Evolutionary conservation across 768 basidiomycete genomes (phyloP).

Genomic region (Zangia roseola): DNA sequence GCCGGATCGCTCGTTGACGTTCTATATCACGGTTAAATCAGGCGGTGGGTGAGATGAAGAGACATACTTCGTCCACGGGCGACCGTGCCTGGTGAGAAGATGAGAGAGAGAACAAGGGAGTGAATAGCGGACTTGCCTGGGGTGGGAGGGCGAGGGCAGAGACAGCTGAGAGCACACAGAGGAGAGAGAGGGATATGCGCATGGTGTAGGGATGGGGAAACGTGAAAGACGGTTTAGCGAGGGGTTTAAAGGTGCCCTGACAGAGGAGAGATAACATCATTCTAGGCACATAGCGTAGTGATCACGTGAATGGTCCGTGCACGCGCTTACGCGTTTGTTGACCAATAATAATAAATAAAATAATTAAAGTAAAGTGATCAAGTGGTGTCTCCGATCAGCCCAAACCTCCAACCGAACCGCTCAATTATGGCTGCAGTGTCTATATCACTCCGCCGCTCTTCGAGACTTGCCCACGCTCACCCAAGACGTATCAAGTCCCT

Average conservation of each 20-base stretch:
- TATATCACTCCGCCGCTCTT: conserved; percentile 28
- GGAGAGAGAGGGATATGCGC: conserved; percentile 11
- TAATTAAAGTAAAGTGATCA: too few relatives aligned
- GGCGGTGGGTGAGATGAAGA: too few relatives aligned
- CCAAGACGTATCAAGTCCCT: too few relatives aligned
- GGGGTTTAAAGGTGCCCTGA: conserved; percentile 3
- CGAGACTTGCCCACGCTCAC: conserved; percentile 20
- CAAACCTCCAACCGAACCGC: conserved; percentile 13
- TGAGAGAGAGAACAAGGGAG: background rate
- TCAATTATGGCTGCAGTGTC: conserved; percentile 30
- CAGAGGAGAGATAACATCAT: background rate
- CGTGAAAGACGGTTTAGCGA: too few relatives aligned
- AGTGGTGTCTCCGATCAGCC: conserved; percentile 15
- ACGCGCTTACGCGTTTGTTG: conserved; percentile 16
- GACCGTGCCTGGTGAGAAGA: background rate
- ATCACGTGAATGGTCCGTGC: conserved; percentile 32
- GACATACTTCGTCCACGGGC: too few relatives aligned
- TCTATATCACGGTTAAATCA: too few relatives aligned
- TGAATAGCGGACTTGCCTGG: conserved; percentile 12
- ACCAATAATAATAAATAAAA: conserved; percentile 13
- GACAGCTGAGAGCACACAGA: conserved; percentile 12
- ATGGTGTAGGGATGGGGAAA: conserved; percentile 2
- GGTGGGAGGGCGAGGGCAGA: conserved; percentile 15
- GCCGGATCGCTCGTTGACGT: too few relatives aligned
- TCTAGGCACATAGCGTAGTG: background rate